Evolutionary conservation across 106 monocot genomes (phyloP), one percentile per base, ranked within the genome.

Genomic region (Dendrobium catenatum): DNA sequence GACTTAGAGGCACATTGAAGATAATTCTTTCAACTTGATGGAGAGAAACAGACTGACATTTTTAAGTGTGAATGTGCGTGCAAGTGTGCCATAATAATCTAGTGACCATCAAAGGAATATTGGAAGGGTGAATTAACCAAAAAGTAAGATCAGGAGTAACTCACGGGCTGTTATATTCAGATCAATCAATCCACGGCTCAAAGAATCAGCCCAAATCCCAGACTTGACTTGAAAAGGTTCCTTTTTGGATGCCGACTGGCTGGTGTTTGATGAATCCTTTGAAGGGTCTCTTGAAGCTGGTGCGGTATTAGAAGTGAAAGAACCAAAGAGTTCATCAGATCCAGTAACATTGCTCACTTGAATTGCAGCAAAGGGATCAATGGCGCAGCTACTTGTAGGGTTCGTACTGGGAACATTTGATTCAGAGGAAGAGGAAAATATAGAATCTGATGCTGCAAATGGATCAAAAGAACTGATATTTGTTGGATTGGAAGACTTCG

Each of bases 141-240:
- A 11, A 75, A 51, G 79, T 31, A 77, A 33, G 11, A 49, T 17
- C 22, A 31, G 47, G 22, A 85, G 84, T 15, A 51, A 51, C 97
- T 91, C 81, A 94, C 97, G 84, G 2, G 94, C 85, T 55, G 90
- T 85, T 81, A 97, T 90, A 83, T 94, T 92, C 15, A 97, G 77
- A 86, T 97, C 91, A 49, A 97, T 97, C 82, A 97, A 79, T 44
- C 97, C 94, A 80, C 94, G 94, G 55, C 89, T 97, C 77, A 97
- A 87, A 61, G 94, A 97, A 85, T 97, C 97, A 44, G 97, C 94
- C 97, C 97, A 97, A 77, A 97, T 93, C 40, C 91, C 94, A 75
- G 97, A 97, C 44, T 97, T 97, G 26, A 94, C 89, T 80, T 94
- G 90, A 85, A 94, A 91, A 68, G 79, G 61, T 9, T 80, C 89